Base-by-base conservation (phyloP, 225 moss, liverwort and hornwort genomes). In the Marchantia paleacea region DNA sequence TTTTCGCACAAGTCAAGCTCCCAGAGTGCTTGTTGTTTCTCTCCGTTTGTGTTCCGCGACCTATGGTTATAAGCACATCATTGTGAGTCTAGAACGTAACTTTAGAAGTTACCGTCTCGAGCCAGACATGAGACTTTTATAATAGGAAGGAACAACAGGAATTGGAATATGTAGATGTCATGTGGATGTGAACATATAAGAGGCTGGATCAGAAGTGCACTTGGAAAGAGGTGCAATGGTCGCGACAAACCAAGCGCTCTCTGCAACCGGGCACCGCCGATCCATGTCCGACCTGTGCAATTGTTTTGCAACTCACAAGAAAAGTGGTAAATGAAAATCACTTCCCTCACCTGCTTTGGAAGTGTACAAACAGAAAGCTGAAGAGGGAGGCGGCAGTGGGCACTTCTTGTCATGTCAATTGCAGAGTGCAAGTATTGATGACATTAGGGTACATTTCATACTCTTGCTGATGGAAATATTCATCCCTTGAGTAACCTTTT, bases 171-270 rank as follows among this genome's bases (percentile, higher is more conserved):
- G 81, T 87, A 84, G 84, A 84, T 81, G 78, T 86, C 77, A 80
- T 86, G 83, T 86, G 81, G 81, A 83, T 84, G 72, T 87, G 84
- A 87, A 81, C 72, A 75, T 87, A n/a, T 60, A 80, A 84, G 55
- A 83, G 75, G 84, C 72, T 79, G 86, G 83, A 81, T 78, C 83
- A 83, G 69, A 86, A 79, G 62, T 83, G 86, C 81, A 64, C 70
- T 80, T 30, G 80, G 82, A 81, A 86, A 83, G 15, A 69, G 83
- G 75, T 72, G 80, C 63, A 82, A 82, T 85, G 71, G 82, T 80
- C 16, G 54, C 77, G 78, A 55, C 81, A 83, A 83, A 70, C 70
- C 81, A 79, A 76, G 79, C 64, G 66, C 62, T 57, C 71, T 79
- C 79, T 84, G 81, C 86, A 70, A 69, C 76, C 47, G 81, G 81